Base-by-base conservation (phyloP, 805 yeast species). In the Candida awuae region DNA sequence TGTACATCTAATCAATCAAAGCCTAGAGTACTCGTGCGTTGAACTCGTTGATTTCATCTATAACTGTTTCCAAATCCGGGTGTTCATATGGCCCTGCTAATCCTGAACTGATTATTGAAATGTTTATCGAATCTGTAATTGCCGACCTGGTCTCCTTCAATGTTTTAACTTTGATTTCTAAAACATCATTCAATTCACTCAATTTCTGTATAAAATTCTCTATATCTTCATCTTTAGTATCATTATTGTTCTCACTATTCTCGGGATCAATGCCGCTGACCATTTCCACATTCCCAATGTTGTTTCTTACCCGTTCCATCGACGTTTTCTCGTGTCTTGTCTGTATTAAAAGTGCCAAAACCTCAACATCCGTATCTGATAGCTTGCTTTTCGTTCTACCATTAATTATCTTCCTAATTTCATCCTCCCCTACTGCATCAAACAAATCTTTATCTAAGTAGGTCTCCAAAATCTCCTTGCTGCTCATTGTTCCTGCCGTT, bases 361-460 rank as follows among this genome's bases (percentile, higher is more conserved):
- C 35, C 1, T 39, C n/a, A 3, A 36, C 42, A 6, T 42, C 39
- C 1, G 34, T 25, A 8, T 34, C 34, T 32, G 32, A 17, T 29
- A 44, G 19, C 26, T 37, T 17, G 29, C 37, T 34, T 30, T 41
- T 31, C 19, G 45, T 27, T 23, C 31, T 21, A 29, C 45, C 31
- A 7, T 47, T 34, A 4, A 56, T 40, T 2, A 51, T 35, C 5
- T 47, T 40, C 10, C 44, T 45, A 28, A 52, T 36, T n/a, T 44
- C 41, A n/a, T 36, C 39, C 20, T 46, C 45, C 2, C 59, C 44
- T 0, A 58, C 22, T 4, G 51, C 42, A 12, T 51, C 51, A n/a
- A 27, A 34, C 17, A 58, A 32, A 3, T 55, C 55, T 23, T 50
- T 50, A 2, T 51, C 38, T 6, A 58, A 33, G 42, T 49, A 58